A percentile compares a stretch with the other conserved stretches of the same genome.
phyloP scores from a whole-genome alignment of 371 early-diverging fungal genomes.

The Mucor plumbeus region DNA sequence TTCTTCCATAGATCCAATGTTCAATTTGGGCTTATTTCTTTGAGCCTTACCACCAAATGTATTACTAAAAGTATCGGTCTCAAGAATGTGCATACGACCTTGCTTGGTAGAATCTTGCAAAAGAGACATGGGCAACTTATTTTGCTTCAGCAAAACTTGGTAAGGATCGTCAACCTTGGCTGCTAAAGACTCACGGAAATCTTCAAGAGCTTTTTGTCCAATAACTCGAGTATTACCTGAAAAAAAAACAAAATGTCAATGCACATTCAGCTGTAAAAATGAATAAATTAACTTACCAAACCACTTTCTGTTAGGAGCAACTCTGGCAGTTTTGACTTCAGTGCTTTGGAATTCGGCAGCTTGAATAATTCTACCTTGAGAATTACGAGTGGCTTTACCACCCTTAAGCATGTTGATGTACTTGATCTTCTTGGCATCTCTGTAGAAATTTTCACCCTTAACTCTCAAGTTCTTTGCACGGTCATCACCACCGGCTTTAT shows the following conservation, averaged over 20 bases:
- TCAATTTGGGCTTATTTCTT: slow-evolving; percentile 92
- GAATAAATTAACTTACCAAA: slow-evolving; percentile 74
- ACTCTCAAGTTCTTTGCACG: slow-evolving; percentile 74
- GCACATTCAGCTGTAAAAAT: slow-evolving; percentile 3
- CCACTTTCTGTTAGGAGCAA: slow-evolving; percentile 97
- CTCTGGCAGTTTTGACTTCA: slow-evolving; percentile 79
- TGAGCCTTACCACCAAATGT: slow-evolving; percentile 95
- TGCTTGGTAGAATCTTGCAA: slow-evolving; percentile 85
- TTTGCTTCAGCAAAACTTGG: slow-evolving; percentile 93
- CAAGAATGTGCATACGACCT: slow-evolving; percentile 89
- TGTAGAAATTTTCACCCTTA: slow-evolving; percentile 97
- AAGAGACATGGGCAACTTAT: slow-evolving; percentile 97
- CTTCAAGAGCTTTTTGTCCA: slow-evolving; percentile 89
- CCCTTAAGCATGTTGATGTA: slow-evolving; percentile 93
- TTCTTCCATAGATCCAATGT: slow-evolving; percentile 80
- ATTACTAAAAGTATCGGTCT: slow-evolving; percentile 88
- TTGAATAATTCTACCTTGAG: slow-evolving; percentile 93
- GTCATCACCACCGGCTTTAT: slow-evolving; percentile 53
- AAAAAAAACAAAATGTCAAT: slow-evolving; percentile 1
- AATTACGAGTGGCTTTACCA: slow-evolving; percentile 87
- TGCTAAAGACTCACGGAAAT: slow-evolving; percentile 91
- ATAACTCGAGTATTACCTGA: slow-evolving; percentile 92
- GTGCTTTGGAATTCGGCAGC: slow-evolving; percentile 93
- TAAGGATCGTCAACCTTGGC: slow-evolving; percentile 94
- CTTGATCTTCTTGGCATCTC: slow-evolving; percentile 91